Base-by-base conservation (phyloP, 352 stramenopile species). In the Globisporangium splendens region DNA sequence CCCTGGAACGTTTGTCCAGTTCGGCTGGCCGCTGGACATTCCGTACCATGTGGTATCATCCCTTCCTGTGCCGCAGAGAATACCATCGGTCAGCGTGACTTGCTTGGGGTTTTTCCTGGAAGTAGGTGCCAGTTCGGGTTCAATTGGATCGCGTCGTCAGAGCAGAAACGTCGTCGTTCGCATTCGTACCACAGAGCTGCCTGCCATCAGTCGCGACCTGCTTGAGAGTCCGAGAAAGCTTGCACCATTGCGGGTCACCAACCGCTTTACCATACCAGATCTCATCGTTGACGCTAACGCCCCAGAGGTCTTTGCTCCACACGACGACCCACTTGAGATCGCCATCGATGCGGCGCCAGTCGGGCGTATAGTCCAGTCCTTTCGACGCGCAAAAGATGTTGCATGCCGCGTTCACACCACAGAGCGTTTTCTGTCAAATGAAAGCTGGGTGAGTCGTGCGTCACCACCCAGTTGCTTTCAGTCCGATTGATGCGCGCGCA, bases 141-240 rank as follows among this genome's bases (percentile, higher is more conserved):
- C 39, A 22, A 41, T n/a, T 22, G 60, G 62, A 70, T 63, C 17
- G 24, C 42, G 17, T 65, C 50, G 46, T 65, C 59, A 13, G 66
- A 59, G 54, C 66, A 73, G 22, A 28, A 68, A 73, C 65, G 8
- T 68, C 53, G 31, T 73, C 58, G 51, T 50, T 28, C 3, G 44
- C 17, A 58, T 65, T 63, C 22, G 49, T 38, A 21, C 54, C 66
- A 47, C 66, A 73, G 54, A 73, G 47, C 59, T 73, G 66, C 59
- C 70, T 73, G 52, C 63, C 63, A 56, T 75, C 67, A n/a, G 54
- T 52, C 20, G 63, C 54, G 53, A 72, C 56, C 50, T 65, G 53
- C 53, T 69, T 66, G 59, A 75, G 52, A 21, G 14, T 47, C 14
- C 63, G 59, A 1, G 46, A 44, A 2, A 72, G 43, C 22, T 56